Percentiles rank a stretch among this genome's conserved stretches.
These are phyloP conservation scores for Kitagawia praeruptora DNA, from an alignment of 129 eudicot species.

Conservation along the genomic window DNA sequence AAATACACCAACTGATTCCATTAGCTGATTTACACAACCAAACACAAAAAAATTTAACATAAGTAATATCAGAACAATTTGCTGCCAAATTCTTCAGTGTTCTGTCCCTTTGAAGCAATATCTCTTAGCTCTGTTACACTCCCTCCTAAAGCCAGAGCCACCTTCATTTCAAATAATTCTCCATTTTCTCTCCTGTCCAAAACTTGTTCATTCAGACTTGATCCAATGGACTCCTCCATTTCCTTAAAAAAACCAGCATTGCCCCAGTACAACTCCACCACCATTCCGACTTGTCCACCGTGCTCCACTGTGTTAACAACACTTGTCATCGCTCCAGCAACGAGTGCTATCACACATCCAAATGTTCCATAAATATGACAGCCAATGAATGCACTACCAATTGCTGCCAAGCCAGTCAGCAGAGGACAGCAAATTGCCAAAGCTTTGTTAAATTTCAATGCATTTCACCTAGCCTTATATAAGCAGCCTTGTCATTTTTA, in stretches of 20 bases:
- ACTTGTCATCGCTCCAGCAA: constrained; percentile 17
- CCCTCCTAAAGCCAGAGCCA: constrained; percentile 12
- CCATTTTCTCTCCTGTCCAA: constrained; percentile 18
- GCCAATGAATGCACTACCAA: background rate
- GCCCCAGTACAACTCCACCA: constrained; percentile 28
- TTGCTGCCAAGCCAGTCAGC: background rate
- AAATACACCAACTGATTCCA: too few relatives aligned
- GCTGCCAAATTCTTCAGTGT: constrained; percentile 17
- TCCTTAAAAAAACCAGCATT: constrained; percentile 21
- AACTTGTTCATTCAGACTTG: constrained; percentile 17
- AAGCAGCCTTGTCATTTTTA: background rate
- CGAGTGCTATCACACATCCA: constrained; percentile 11
- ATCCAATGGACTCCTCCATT: constrained; percentile 21
- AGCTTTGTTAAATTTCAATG: background rate
- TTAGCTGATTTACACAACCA: too few relatives aligned
- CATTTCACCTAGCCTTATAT: background rate
- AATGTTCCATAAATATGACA: constrained; percentile 1
- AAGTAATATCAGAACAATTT: constrained; percentile 2
- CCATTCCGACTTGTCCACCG: constrained; percentile 35
- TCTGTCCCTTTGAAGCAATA: background rate
- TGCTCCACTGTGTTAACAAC: constrained; percentile 26
- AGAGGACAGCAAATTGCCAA: background rate
- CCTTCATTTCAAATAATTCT: constrained; percentile 12
- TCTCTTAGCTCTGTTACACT: constrained; percentile 19
- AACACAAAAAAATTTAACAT: too few relatives aligned